Evolutionary conservation across 2,329 filamentous ascomycete genomes (phyloP).

Genomic region (Trichoderma citrinoviride): DNA sequence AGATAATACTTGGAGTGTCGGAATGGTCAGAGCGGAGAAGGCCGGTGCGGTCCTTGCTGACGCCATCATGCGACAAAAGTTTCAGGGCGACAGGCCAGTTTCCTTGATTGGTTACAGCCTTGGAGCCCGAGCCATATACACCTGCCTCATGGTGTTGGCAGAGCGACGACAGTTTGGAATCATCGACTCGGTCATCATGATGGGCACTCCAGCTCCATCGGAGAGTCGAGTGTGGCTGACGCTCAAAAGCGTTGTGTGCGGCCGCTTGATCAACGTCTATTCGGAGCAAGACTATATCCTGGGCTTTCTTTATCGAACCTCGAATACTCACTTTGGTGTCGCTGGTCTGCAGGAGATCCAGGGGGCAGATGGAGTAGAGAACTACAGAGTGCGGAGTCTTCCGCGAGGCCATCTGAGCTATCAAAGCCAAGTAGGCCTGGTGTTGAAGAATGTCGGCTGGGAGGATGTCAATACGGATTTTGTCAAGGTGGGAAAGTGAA

Average conservation of each 20-base stretch:
- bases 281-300: slow-evolving; percentile 85
- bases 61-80: slow-evolving; percentile 69
- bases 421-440: slow-evolving; percentile 62
- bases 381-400: slow-evolving; percentile 63
- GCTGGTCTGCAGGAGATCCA: slow-evolving; percentile 76
- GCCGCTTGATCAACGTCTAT: slow-evolving; percentile 86
- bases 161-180: slow-evolving; percentile 81
- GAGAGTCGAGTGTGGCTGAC: slow-evolving; percentile 70
- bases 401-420: slow-evolving; percentile 70
- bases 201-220: slow-evolving; percentile 77
- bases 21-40: slow-evolving; percentile 74
- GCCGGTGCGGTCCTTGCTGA: slow-evolving; percentile 71
- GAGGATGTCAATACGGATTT: slow-evolving; percentile 56
- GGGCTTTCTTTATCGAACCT: slow-evolving; percentile 81
- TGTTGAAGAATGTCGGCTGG: slow-evolving; percentile 66
- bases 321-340: slow-evolving; percentile 77
- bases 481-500: slow-evolving; percentile 29
- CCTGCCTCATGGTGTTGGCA: slow-evolving; percentile 75
- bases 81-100: slow-evolving; percentile 78
- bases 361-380: slow-evolving; percentile 65
- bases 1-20: slow-evolving; percentile 78
- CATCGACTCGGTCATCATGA: slow-evolving; percentile 80
- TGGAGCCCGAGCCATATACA: slow-evolving; percentile 78
- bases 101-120: slow-evolving; percentile 80
- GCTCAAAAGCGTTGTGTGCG: slow-evolving; percentile 74